Percentiles rank a stretch among this genome's conserved stretches.
Evolutionary conservation across 371 early-diverging fungal genomes (phyloP).

Genomic region (Mucor lusitanicus): DNA sequence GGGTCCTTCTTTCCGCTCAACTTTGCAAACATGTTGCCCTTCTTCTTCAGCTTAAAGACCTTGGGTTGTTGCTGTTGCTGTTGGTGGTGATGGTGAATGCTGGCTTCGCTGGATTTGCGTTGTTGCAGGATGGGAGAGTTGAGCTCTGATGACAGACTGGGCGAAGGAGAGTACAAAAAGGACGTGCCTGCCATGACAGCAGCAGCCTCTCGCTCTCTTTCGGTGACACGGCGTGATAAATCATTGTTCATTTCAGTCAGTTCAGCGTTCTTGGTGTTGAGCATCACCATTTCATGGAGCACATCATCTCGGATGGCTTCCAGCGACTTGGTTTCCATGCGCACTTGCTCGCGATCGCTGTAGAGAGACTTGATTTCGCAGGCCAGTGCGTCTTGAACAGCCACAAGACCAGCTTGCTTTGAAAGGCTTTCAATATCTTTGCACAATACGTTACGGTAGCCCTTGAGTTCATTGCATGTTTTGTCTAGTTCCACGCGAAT

Average conservation of each 20-base stretch:
- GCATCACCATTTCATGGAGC: conserved; percentile 54
- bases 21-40: conserved; percentile 51
- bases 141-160: conserved; percentile 24
- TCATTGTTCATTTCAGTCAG: conserved; percentile 58
- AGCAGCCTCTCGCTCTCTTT: conserved; percentile 39
- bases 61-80: conserved; percentile 34
- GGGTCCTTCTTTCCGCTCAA: conserved; percentile 28
- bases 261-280: conserved; percentile 57
- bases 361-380: conserved; percentile 34
- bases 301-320: conserved; percentile 29
- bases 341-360: conserved; percentile 29
- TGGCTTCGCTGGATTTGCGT: conserved; percentile 27
- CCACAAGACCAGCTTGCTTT: conserved; percentile 34
- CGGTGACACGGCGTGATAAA: conserved; percentile 48
- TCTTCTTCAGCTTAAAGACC: conserved; percentile 48
- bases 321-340: conserved; percentile 29
- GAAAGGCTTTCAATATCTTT: conserved; percentile 34
- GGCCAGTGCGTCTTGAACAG: conserved; percentile 29
- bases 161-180: conserved; percentile 29
- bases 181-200: conserved; percentile 34
- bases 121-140: conserved; percentile 9
- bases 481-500: conserved; percentile 38
- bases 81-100: conserved; percentile 13
- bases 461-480: conserved; percentile 41
- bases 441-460: conserved; percentile 31